Base-by-base conservation (phyloP, 129 eudicot genomes). In the Arctium lappa region DNA sequence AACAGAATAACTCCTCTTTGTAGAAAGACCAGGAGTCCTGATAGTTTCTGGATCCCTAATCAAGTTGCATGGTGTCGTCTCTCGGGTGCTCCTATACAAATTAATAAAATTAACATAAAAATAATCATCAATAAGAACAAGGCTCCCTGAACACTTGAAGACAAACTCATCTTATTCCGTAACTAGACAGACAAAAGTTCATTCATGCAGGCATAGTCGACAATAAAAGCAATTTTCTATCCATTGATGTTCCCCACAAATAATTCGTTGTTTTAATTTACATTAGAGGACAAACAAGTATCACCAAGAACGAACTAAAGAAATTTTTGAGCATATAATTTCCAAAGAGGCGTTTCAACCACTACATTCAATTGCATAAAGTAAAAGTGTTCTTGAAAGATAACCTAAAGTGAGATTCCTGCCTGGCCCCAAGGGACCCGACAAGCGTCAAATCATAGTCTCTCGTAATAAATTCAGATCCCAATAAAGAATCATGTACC, bases 21-120 rank as follows among this genome's bases (percentile, higher is more conserved):
- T 84, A 72, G 91, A 88, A 56, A 90, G 86, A 62, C 88, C 79
- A 44, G 92, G 91, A 66, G 86, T 86, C 31, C 56, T 50, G 56
- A 86, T 72, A 44, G 77, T 69, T 9, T 86, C 89, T 10, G 90
- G 89, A 88, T 84, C 87, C 87, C 87, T 88, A 36, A 88, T 86
- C 76, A 88, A 85, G 73, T 87, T 86, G 91, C 89, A 90, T 6
- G 94, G 94, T 72, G 94, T 90, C 32, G 86, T 90, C 72, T 90
- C 94, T 78, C 94, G 82, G n/a, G 86, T 80, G 60, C 80, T 83
- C 82, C 94, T 87, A 48, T 48, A 42, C 11, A 42, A 42, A 42
- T 8, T 42, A 40, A 40, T 0, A 40, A 40, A 40, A 40, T 40
- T 8, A 42, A 42, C 50, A 42, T 42, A 42, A 8, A 42, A 42